phyloP scores from a whole-genome alignment of 2,329 filamentous ascomycete species.

The Epichloe amarillans region DNA sequence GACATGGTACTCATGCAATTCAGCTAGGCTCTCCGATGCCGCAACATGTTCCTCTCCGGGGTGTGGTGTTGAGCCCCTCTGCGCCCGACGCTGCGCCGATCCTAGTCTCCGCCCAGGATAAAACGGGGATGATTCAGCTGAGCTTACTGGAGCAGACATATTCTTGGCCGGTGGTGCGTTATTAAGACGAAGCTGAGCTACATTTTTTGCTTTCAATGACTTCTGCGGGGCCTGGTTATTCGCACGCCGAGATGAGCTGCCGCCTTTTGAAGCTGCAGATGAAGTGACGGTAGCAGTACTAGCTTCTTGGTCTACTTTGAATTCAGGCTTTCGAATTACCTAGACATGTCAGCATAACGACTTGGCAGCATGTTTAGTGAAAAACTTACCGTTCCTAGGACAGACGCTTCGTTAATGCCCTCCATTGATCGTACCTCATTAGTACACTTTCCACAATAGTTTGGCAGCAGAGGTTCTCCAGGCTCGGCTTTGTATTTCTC shows the following conservation, averaged over 20 bases:
- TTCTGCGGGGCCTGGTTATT: neutral
- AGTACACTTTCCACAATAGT: constrained; percentile 20
- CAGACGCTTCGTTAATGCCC: constrained; percentile 14
- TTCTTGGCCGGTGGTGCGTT: neutral
- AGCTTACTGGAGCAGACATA: constrained; percentile 1
- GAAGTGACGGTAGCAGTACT: neutral
- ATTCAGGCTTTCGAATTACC: neutral
- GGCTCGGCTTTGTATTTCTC: constrained; percentile 8
- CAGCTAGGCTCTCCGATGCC: neutral
- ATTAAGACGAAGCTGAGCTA: neutral
- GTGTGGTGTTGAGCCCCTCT: constrained; percentile 10
- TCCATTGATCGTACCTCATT: constrained; percentile 13
- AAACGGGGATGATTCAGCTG: constrained; percentile 7
- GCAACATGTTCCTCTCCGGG: neutral
- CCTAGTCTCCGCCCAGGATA: constrained; percentile 12
- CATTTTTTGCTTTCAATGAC: neutral
- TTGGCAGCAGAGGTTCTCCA: constrained; percentile 16
- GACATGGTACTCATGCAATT: constrained; percentile 5
- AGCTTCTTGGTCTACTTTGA: neutral
- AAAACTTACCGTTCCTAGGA: constrained; percentile 12
- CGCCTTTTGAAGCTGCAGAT: neutral
- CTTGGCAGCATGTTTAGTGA: neutral
- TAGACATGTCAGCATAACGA: neutral
- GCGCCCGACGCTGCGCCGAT: constrained; percentile 16
- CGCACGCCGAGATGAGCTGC: neutral